Evolutionary conservation across 495 filamentous ascomycete species (phyloP), one percentile per base, ranked within the genome.

Genomic region (Aspergillus wentii): DNA sequence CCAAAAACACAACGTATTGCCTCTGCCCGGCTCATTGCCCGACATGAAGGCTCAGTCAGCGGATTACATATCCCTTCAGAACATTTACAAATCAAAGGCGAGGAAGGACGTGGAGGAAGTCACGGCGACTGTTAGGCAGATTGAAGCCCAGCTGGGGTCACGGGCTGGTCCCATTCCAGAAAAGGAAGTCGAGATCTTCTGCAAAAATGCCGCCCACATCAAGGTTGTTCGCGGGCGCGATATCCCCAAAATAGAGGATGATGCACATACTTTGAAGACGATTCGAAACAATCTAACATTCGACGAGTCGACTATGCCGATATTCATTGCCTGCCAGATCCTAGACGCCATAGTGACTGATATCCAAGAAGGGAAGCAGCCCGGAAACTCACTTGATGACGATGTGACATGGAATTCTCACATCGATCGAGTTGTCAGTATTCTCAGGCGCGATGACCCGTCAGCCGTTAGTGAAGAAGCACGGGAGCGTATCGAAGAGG

Each of bases 1-100:
- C 53, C 55, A 64, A 9, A 72, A 70, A 36, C 79, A 94, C 50
- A 63, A 69, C 14, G 73, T 79, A 26, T 75, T 97, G 5, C 92
- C 92, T 14, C 66, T 99, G 0, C 85, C 89, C 2, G 94, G 92
- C 30, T 80, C 82, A 14, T 70, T 97, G 10, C 94, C 92, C 5
- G 92, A 99, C 62, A 99, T 99, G 92, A 99, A 99, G 66, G 88
- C 92, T 20, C 78, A 90, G 59, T 94, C 88, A 14, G 80, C 76
- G 32, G 88, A 94, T 46, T 99, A 99, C 65, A 80, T 97, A 43
- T 72, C 80, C 43, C 72, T 99, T 17, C 92, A 97, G 64, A 94
- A 85, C 48, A 79, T 96, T 50, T 98, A 97, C 78, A 95, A 94
- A 62, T 54, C 71, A 17, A 95, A 95, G 56, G 87, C 94, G 20